Evolutionary conservation across 371 early-diverging fungal genomes (phyloP).

Genomic region (Apophysomyces variabilis): DNA sequence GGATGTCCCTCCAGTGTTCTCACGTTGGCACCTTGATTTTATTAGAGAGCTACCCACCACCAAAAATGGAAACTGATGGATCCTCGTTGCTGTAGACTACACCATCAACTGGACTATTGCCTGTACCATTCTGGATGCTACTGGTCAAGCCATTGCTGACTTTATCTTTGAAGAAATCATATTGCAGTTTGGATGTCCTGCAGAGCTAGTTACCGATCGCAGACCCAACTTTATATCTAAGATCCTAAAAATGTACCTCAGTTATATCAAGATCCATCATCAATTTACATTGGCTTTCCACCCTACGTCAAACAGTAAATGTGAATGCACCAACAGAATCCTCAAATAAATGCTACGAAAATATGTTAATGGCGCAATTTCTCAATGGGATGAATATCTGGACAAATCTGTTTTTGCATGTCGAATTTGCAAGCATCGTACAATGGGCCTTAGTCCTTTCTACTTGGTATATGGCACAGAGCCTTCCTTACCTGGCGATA

Average conservation of each 20-base stretch:
- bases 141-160: slow-evolving; percentile 33
- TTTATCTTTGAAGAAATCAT: slow-evolving; percentile 26
- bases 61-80: slow-evolving; percentile 18
- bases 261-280: slow-evolving; percentile 11
- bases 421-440: slow-evolving; percentile 1
- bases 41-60: slow-evolving; percentile 27
- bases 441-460: background rate
- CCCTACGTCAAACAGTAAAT: slow-evolving; percentile 27
- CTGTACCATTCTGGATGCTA: slow-evolving; percentile 34
- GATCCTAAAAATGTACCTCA: slow-evolving; percentile 4
- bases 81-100: slow-evolving; percentile 42
- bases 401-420: slow-evolving; percentile 16
- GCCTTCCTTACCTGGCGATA: no score
- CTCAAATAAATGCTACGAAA: slow-evolving; percentile 8
- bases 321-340: slow-evolving; percentile 16
- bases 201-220: slow-evolving; percentile 38
- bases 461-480: no score
- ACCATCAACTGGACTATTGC: slow-evolving; percentile 44
- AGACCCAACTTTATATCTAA: slow-evolving; percentile 38
- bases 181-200: slow-evolving; percentile 29
- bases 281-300: slow-evolving; percentile 26
- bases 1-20: slow-evolving; percentile 13
- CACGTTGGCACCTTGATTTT: slow-evolving; percentile 36
- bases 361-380: background rate
- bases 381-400: slow-evolving; percentile 24